phyloP scores from a whole-genome alignment of 768 basidiomycete genomes.

The Boletus eberwhitei region DNA sequence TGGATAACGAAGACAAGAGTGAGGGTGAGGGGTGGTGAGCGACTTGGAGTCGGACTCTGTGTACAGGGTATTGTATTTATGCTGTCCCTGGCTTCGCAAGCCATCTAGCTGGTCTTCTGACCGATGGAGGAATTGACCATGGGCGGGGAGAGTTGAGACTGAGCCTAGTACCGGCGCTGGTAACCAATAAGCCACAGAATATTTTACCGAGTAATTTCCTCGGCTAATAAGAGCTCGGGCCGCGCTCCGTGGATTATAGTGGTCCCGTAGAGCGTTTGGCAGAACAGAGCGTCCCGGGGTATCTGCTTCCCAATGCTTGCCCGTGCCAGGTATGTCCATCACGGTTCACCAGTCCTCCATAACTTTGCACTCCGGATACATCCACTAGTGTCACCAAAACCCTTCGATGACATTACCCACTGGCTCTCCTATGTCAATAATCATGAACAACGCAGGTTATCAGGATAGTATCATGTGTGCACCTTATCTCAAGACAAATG shows the following conservation, averaged over 20 bases:
- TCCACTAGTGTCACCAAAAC: too few relatives aligned
- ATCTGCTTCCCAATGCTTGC: too few relatives aligned
- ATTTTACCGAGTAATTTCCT: neutral
- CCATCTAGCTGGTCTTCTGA: neutral
- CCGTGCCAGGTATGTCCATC: too few relatives aligned
- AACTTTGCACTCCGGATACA: too few relatives aligned
- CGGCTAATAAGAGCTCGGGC: neutral
- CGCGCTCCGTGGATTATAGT: neutral
- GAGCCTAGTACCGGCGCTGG: neutral
- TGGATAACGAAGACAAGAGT: neutral
- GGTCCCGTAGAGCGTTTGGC: too few relatives aligned
- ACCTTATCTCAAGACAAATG: too few relatives aligned
- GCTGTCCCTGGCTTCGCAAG: neutral
- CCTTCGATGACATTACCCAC: too few relatives aligned
- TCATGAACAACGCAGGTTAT: too few relatives aligned
- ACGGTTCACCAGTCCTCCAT: too few relatives aligned
- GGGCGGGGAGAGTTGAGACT: neutral
- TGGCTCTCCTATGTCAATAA: too few relatives aligned
- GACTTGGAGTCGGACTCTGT: neutral
- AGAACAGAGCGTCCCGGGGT: too few relatives aligned
- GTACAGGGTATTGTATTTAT: neutral
- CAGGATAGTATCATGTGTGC: too few relatives aligned
- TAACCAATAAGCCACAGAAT: neutral
- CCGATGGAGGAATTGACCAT: neutral
- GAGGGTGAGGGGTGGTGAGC: neutral